Evolutionary conservation across 179 eudicot species (phyloP), one percentile per base, ranked within the genome.

Genomic region (Camellia oleifera): DNA sequence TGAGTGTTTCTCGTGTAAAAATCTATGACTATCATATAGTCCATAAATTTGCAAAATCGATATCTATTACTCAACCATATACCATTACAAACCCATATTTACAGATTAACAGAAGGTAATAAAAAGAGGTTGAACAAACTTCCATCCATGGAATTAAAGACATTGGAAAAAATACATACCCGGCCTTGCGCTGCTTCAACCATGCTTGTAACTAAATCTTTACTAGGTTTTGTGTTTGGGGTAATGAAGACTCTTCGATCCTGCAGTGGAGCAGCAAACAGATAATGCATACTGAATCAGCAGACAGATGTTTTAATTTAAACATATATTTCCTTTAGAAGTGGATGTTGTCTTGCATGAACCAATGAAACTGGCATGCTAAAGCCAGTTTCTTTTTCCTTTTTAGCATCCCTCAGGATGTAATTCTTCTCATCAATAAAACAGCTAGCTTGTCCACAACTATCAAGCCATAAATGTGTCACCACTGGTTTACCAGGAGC

Each of bases 361-460:
- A 88, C 85, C 78, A 94, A 84, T 11, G 98, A 86, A 77, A 83
- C 85, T 52, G 90, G 90, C 97, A 94, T 87, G 81, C 80, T 85
- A 82, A 94, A 94, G 26, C 95, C 91, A 72, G 91, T 65, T 75
- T 94, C 92, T 82, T 88, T 92, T 84, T 94, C 98, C 87, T 91
- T 94, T 81, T 87, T 91, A 56, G 83, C 84, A 84, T 94, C 97
- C 77, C 93, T 92, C 72, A 92, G 89, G 79, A 94, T 92, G 86
- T 87, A 92, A 80, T 82, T 88, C 83, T 87, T 92, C 82, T 94
- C 98, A 79, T 92, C 92, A 78, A 91, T 87, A 54, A 82, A 83
- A 91, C 88, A 92, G 32, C 87, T 80, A 69, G 92, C 91, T 86
- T 88, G 91, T 70, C 86, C 91, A 83, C 98, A 92, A 84, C 90